Conservation (phyloP, 768 basidiomycete species). For the Mycena galopus region DNA sequence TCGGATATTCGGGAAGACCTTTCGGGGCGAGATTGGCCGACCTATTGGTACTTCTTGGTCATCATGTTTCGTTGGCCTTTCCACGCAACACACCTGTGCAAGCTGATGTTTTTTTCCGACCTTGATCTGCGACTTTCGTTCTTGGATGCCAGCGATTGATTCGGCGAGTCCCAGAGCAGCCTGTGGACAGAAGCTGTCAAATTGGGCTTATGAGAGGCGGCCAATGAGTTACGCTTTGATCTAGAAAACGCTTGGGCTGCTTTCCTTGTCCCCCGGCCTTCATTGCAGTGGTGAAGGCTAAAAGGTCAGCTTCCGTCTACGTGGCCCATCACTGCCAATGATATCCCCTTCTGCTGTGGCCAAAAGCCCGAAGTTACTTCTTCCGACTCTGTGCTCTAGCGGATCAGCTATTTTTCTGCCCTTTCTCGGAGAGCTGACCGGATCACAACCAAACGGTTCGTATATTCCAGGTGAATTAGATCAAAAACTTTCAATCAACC, state of each 20-base stretch:
- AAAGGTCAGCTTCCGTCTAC: slow-evolving; percentile 1
- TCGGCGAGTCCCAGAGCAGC: slow-evolving; percentile 62
- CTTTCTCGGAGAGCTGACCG: slow-evolving; percentile 21
- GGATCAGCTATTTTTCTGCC: slow-evolving; percentile 22
- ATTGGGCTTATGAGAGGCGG: neutral
- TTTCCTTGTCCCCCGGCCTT: slow-evolving; percentile 42
- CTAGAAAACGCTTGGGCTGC: slow-evolving; percentile 52
- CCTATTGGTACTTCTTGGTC: slow-evolving; percentile 36
- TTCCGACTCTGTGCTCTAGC: neutral
- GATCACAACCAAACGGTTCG: slow-evolving; percentile 12
- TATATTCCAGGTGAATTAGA: slow-evolving; percentile 16
- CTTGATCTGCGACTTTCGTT: slow-evolving; percentile 57
- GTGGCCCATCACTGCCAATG: slow-evolving; percentile 8
- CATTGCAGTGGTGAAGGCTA: neutral
- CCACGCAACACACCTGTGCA: slow-evolving; percentile 50
- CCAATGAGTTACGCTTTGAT: slow-evolving; percentile 44
- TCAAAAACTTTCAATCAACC: slow-evolving; percentile 8
- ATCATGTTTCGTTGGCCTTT: slow-evolving; percentile 34
- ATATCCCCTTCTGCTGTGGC: slow-evolving; percentile 11
- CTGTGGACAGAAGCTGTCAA: slow-evolving; percentile 45
- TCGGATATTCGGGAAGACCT: slow-evolving; percentile 43
- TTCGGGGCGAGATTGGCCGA: slow-evolving; percentile 43
- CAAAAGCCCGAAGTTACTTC: neutral
- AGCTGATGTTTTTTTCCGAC: slow-evolving; percentile 55
- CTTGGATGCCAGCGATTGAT: slow-evolving; percentile 60